A percentile compares a stretch with the other conserved stretches of the same genome.
phyloP scores from a whole-genome alignment of 2,329 filamentous ascomycete species.

The Fusarium floridanum region DNA sequence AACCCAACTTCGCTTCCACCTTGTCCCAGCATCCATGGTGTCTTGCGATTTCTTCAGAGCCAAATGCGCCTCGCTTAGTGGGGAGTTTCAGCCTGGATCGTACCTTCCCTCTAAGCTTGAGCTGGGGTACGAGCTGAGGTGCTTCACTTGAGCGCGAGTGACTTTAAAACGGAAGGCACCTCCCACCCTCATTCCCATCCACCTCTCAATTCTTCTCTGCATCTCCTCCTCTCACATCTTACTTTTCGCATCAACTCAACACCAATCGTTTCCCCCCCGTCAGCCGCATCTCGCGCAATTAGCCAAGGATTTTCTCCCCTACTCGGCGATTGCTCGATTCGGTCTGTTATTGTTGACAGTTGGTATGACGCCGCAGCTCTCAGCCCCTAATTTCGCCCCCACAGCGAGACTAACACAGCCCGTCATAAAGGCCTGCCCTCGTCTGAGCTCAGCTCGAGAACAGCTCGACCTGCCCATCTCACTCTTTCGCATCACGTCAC shows the following conservation, averaged over 20 bases:
- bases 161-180: slow-evolving; percentile 35
- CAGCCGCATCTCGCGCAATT: slow-evolving; percentile 15
- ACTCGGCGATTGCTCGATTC: slow-evolving; percentile 44
- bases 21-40: neutral
- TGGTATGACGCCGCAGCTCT: slow-evolving; percentile 32
- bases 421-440: slow-evolving; percentile 13
- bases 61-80: slow-evolving; percentile 17
- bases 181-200: neutral
- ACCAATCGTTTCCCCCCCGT: slow-evolving; percentile 4
- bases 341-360: slow-evolving; percentile 38
- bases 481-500: neutral
- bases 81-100: slow-evolving; percentile 36
- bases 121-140: neutral
- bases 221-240: neutral
- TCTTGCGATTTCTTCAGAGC: slow-evolving; percentile 8
- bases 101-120: slow-evolving; percentile 33
- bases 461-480: neutral
- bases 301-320: slow-evolving; percentile 26
- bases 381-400: slow-evolving; percentile 34
- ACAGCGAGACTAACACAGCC: slow-evolving; percentile 27
- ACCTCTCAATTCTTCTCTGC: slow-evolving; percentile 9
- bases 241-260: neutral
- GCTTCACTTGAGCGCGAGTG: slow-evolving; percentile 12
- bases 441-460: neutral
- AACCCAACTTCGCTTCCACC: neutral